Evolutionary conservation across 305 asterid species (phyloP).

Genomic region (Petunia hybrid): DNA sequence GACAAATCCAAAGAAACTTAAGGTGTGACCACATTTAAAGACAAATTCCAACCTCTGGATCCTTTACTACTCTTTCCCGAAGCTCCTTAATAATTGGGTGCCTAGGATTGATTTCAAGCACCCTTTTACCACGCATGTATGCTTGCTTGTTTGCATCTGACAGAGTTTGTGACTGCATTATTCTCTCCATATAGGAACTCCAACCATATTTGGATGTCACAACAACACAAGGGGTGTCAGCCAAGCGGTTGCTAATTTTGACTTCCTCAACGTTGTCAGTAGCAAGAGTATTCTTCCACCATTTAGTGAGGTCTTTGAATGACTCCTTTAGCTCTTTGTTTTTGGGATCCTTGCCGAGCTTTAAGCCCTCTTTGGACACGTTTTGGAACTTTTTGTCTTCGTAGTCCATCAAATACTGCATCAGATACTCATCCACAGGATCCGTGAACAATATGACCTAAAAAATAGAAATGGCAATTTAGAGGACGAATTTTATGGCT

Average conservation of each 20-base stretch:
- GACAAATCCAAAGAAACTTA: background rate
- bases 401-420: slow-evolving; percentile 96
- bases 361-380: slow-evolving; percentile 93
- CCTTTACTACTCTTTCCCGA: slow-evolving; percentile 65
- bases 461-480: background rate
- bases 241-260: slow-evolving; percentile 91
- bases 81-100: slow-evolving; percentile 95
- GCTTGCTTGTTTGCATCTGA: slow-evolving; percentile 90
- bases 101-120: slow-evolving; percentile 88
- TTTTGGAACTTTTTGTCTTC: slow-evolving; percentile 96
- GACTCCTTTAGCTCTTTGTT: slow-evolving; percentile 85
- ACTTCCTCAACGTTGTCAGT: slow-evolving; percentile 88
- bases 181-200: slow-evolving; percentile 97
- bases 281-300: slow-evolving; percentile 94
- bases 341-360: slow-evolving; percentile 77
- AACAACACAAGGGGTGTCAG: slow-evolving; percentile 91
- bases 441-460: slow-evolving; percentile 85
- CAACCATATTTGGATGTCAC: slow-evolving; percentile 94
- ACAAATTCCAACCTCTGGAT: slow-evolving; percentile 61
- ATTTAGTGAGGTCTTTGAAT: slow-evolving; percentile 83
- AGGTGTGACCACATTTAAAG: background rate
- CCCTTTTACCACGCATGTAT: slow-evolving; percentile 92
- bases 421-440: slow-evolving; percentile 89
- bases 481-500: background rate
- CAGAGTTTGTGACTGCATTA: slow-evolving; percentile 95